A percentile compares a stretch with the other conserved stretches of the same genome.
Conservation (phyloP, 306 rosid genomes). For the Biancaea sappan region DNA sequence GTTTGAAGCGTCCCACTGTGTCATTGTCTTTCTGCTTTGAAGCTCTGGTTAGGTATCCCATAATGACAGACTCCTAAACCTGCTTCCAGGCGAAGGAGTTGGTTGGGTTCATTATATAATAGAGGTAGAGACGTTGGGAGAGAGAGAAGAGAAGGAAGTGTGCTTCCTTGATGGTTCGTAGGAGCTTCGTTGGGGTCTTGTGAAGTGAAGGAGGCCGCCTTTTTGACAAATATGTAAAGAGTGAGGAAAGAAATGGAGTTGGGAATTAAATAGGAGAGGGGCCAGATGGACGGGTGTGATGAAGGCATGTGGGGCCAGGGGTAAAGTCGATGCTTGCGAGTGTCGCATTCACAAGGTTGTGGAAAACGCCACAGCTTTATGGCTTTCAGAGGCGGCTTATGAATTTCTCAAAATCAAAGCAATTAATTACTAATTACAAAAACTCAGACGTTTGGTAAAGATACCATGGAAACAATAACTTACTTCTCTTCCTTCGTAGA, state of each 20-base stretch:
- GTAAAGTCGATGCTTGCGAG: slow-evolving; percentile 3
- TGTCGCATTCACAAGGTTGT: not conserved
- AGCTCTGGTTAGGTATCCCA: slow-evolving; percentile 40
- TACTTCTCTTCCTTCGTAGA: no score
- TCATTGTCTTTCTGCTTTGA: slow-evolving; percentile 41
- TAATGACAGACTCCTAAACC: slow-evolving; percentile 10
- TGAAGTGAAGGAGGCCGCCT: slow-evolving; percentile 27
- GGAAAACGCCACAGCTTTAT: slow-evolving; percentile 34
- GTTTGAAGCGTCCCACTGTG: slow-evolving; percentile 32
- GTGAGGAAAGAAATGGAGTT: slow-evolving; percentile 40
- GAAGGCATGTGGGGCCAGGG: slow-evolving; percentile 15
- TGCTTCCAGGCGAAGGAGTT: not conserved
- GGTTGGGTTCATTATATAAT: slow-evolving; percentile 33
- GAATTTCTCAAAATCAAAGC: no score
- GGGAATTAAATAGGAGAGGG: slow-evolving; percentile 1
- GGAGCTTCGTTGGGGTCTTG: slow-evolving; percentile 51
- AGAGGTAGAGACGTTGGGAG: not conserved
- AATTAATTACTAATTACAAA: no score
- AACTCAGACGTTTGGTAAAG: slow-evolving; percentile 21
- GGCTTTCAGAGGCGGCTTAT: no score
- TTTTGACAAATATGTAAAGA: slow-evolving; percentile 58
- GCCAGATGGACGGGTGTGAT: slow-evolving; percentile 49
- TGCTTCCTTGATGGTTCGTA: slow-evolving; percentile 50
- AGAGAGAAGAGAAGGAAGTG: slow-evolving; percentile 7
- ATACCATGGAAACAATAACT: not conserved